Base-by-base conservation (phyloP, 306 rosid genomes). In the Sophora flavescens region DNA sequence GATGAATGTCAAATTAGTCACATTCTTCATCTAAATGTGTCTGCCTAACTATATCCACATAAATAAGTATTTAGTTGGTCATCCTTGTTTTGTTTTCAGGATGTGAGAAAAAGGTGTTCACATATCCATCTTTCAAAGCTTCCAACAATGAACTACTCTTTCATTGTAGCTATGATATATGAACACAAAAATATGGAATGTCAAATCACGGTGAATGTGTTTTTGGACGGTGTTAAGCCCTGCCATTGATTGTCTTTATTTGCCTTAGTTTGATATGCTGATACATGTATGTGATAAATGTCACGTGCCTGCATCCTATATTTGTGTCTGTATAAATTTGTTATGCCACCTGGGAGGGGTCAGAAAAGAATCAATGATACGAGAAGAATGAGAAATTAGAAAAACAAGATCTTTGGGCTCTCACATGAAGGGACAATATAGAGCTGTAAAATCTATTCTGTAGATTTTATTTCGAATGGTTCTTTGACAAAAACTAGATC, bases 401-500 rank as follows among this genome's bases (percentile, higher is more conserved):
- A 70, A 17, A 68, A 35, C 75, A 17, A 50, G 32, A 4, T 26
- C 1, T 12, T 0, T 50, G 60, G 47, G 45, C 28, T 68, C 32
- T 32, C 14, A 48, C 60, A 30, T 32, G 22, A 6, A 28, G 74
- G 28, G 14, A 33, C 30, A 63, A 14, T n/a, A 48, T 50, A 11
- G 75, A 47, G 32, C 16, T 26, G 26, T 14, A 28, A 44, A 67
- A 48, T 67, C 35, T 67, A 14, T 47, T 22, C 39, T 14, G 6
- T 47, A 7, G 9, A 45, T 8, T 28, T 47, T 67, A 14, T 13
- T 10, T 66, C 26, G 28, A 42, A 26, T 66, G 72, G 22, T 66
- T 26, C 18, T 51, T 70, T 70, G 42, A 52, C 9, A 8, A 66
- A 66, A 66, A 22, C 32, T 28, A 52, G 63, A 22, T 5, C 63